These are phyloP conservation scores for Fusarium palustre DNA, from an alignment of 2,329 filamentous ascomycete genomes.

Conservation along the genomic window DNA sequence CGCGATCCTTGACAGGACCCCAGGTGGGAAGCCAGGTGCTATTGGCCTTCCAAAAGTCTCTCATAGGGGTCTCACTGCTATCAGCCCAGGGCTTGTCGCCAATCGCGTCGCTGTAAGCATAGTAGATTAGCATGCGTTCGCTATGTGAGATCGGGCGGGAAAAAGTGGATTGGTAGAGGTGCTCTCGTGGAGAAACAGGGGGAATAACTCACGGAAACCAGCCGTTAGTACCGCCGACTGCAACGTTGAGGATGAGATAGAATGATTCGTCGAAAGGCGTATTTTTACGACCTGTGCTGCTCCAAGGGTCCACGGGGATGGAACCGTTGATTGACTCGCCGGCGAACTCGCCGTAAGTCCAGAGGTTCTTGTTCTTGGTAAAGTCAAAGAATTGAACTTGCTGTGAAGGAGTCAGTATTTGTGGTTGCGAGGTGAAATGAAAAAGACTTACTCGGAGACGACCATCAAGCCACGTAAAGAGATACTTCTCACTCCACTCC, in stretches of 20 bases:
- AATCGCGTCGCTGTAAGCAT: constrained; percentile 51
- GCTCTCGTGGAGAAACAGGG: not conserved
- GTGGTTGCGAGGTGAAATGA: not conserved
- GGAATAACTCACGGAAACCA: constrained; percentile 55
- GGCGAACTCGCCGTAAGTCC: constrained; percentile 55
- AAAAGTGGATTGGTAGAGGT: not conserved
- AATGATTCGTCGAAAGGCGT: constrained; percentile 64
- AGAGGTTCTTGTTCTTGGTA: constrained; percentile 49
- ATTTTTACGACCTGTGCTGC: constrained; percentile 51
- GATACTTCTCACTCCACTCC: constrained; percentile 63
- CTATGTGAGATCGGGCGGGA: constrained; percentile 5
- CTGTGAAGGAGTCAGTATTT: constrained; percentile 8
- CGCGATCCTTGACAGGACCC: constrained; percentile 47
- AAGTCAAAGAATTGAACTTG: constrained; percentile 49
- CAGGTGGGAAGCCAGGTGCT: constrained; percentile 57
- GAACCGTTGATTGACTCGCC: constrained; percentile 55
- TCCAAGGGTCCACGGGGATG: constrained; percentile 59
- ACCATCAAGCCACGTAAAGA: constrained; percentile 63
- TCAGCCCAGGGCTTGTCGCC: constrained; percentile 60
- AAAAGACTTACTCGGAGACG: constrained; percentile 52
- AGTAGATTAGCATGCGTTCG: constrained; percentile 23
- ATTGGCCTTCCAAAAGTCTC: constrained; percentile 56
- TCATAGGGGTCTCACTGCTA: constrained; percentile 51
- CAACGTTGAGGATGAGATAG: constrained; percentile 63
- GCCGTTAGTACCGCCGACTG: constrained; percentile 60